Base-by-base conservation (phyloP, 1,284 basidiomycete genomes). In the Naganishia sp. region DNA sequence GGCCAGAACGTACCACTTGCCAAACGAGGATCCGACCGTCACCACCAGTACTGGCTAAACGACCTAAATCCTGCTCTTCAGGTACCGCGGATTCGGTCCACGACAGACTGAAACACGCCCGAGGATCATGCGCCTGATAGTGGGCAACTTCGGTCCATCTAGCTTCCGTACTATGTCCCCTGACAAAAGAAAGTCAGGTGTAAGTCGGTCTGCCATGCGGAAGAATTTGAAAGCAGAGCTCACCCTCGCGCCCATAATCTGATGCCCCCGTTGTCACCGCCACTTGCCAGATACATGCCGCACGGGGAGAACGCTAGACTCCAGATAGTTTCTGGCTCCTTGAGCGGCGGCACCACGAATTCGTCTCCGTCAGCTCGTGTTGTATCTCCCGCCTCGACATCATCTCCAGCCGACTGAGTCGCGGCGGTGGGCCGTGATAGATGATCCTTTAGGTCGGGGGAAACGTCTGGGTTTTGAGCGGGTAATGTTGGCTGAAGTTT, bases 401-500 rank as follows among this genome's bases (percentile, higher is more conserved):
- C 42, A 25, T 23, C 41, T 13, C 32, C n/a, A 6, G 25, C 42
- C 6, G 47, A 15, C 17, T 41, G 25, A 9, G 32, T n/a, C 25
- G 23, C 21, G 32, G 10, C 28, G 25, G 15, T 31, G 15, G 46
- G 15, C 17, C 25, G 46, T 23, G 41, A 55, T 25, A 72, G 23
- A 68, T 56, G 21, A 74, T 63, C 21, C 31, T 46, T 25, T 25
- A 62, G n/a, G 57, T 63, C 73, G 66, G 35, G 69, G 63, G 25
- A 75, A 50, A 28, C 69, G 61, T 13, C 75, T 69, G 21, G 72
- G 63, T 55, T 49, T 13, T 68, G 39, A 9, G 72, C 63, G 1
- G 89, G 89, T 0, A 84, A 80, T 73, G 94, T 90, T 2, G 92
- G 92, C 0, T 84, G 84, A 3, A 96, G 83, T 0, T 92, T 93